phyloP scores from a whole-genome alignment of 140 eudicot genomes.

The Flaveria floridana region DNA sequence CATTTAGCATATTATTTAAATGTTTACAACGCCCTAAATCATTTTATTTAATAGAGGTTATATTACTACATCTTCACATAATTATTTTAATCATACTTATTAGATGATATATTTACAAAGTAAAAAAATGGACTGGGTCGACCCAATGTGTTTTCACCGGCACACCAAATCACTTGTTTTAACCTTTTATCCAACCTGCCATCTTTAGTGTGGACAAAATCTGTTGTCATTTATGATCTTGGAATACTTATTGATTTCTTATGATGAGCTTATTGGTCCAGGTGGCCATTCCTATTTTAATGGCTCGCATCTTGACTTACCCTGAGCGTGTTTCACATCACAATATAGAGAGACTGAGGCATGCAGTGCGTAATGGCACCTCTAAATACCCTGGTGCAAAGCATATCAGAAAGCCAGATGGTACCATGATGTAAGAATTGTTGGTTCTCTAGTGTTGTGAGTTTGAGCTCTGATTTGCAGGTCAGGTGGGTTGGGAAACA shows the following conservation, averaged over 20 bases:
- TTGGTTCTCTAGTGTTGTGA: not conserved
- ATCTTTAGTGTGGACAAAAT: slow-evolving; percentile 18
- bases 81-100: not conserved
- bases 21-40: not conserved
- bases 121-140: not conserved
- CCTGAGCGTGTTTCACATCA: slow-evolving; percentile 92
- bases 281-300: slow-evolving; percentile 86
- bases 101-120: not conserved
- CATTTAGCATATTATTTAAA: slow-evolving; percentile 6
- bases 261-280: slow-evolving; percentile 31
- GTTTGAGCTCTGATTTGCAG: slow-evolving; percentile 4
- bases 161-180: not conserved
- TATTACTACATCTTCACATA: not conserved
- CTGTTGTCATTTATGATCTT: slow-evolving; percentile 21
- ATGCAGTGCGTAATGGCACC: slow-evolving; percentile 85
- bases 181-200: not conserved
- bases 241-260: slow-evolving; percentile 2
- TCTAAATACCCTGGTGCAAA: slow-evolving; percentile 93
- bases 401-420: slow-evolving; percentile 65
- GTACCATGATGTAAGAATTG: slow-evolving; percentile 60
- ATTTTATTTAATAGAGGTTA: not conserved
- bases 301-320: slow-evolving; percentile 82
- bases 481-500: not conserved
- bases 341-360: slow-evolving; percentile 85
- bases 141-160: not conserved